Percentiles rank a stretch among this genome's conserved stretches.
These are phyloP conservation scores for Polygonum maritimum DNA, from an alignment of 148 eudicot genomes.

Conservation along the genomic window DNA sequence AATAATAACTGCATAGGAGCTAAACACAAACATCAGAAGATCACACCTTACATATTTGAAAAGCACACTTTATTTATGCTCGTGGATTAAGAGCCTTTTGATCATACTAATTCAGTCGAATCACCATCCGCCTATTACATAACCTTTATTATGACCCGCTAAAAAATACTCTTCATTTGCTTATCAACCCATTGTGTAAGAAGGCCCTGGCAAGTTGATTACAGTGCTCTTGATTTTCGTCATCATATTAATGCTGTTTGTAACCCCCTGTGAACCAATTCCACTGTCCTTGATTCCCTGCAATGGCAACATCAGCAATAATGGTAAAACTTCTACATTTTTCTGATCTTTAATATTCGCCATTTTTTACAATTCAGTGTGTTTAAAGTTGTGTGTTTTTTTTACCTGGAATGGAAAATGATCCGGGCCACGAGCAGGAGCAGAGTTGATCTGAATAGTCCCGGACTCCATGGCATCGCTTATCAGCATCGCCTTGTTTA, in stretches of 20 bases:
- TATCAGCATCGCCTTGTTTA: conserved; percentile 91
- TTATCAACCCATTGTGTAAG: conserved; percentile 25
- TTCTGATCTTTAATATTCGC: too few relatives aligned
- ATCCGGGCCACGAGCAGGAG: conserved; percentile 98
- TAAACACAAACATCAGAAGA: background rate
- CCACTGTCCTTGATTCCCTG: conserved; percentile 99
- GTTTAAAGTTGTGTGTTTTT: background rate
- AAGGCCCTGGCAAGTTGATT: conserved; percentile 85
- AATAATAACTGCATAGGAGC: background rate
- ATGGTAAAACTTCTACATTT: too few relatives aligned
- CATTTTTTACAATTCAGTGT: background rate
- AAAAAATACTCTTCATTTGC: background rate
- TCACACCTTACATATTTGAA: background rate
- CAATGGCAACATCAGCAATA: background rate
- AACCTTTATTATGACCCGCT: background rate
- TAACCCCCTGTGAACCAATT: conserved; percentile 90
- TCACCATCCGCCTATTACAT: background rate
- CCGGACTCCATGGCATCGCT: conserved; percentile 98
- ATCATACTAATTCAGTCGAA: background rate
- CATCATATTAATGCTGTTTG: conserved; percentile 98
- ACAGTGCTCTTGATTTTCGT: conserved; percentile 92
- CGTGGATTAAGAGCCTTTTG: background rate
- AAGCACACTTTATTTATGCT: background rate
- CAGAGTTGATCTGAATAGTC: conserved; percentile 94
- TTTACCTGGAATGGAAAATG: conserved; percentile 94